Conservation (phyloP, 805 yeast species). For the Candida broadrunensis region DNA sequence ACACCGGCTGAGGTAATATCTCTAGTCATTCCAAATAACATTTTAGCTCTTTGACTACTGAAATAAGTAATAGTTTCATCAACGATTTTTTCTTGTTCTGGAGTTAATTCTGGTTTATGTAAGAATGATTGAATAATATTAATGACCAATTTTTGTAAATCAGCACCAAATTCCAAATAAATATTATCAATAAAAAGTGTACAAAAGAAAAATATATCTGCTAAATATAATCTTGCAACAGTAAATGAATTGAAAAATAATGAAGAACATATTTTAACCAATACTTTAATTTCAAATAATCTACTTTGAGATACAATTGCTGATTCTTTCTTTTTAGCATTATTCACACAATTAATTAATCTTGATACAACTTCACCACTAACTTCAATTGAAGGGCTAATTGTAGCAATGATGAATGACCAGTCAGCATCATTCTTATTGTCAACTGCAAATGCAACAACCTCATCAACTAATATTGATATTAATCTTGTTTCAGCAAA, state of each 20-base stretch:
- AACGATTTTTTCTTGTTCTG: constrained; percentile 35
- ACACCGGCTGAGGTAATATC: constrained; percentile 37
- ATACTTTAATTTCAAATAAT: constrained; percentile 70
- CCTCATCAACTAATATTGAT: constrained; percentile 64
- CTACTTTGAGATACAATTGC: constrained; percentile 40
- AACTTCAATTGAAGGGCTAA: constrained; percentile 72
- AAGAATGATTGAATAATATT: constrained; percentile 70
- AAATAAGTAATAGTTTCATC: constrained; percentile 45
- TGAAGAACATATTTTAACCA: constrained; percentile 60
- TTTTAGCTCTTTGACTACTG: constrained; percentile 61
- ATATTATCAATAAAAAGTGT: constrained; percentile 57
- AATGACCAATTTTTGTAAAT: constrained; percentile 57
- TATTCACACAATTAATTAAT: constrained; percentile 51
- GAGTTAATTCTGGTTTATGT: constrained; percentile 50
- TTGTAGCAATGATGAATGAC: constrained; percentile 59
- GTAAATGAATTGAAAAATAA: constrained; percentile 68
- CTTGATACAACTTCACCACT: constrained; percentile 63
- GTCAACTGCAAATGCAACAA: constrained; percentile 70
- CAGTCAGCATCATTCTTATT: constrained; percentile 73
- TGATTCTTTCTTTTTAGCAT: constrained; percentile 43
- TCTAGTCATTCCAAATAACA: constrained; percentile 68
- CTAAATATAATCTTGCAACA: constrained; percentile 60
- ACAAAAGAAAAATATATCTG: constrained; percentile 68
- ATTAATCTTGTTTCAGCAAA: constrained; percentile 60
- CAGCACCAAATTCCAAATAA: constrained; percentile 54